Percentiles rank a stretch among this genome's conserved stretches.
These are phyloP conservation scores for Decorospora gaudefroyi DNA, from an alignment of 2,329 filamentous ascomycete species.

Conservation along the genomic window DNA sequence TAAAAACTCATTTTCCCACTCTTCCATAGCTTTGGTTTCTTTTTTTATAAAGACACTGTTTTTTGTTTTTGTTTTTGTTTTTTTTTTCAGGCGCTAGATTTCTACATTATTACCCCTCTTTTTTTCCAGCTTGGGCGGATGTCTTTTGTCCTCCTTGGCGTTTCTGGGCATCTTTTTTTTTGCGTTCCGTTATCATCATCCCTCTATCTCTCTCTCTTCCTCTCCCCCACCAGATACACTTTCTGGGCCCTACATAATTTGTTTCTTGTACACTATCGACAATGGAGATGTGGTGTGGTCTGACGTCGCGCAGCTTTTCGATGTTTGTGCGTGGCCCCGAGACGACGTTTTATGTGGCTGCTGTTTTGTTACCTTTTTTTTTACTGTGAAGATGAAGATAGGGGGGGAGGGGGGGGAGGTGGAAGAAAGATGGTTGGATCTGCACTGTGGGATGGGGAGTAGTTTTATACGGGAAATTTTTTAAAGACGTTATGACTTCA, in stretches of 20 bases:
- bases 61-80: slow-evolving; percentile 3
- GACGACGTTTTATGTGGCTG: too few relatives aligned
- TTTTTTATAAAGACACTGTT: too few relatives aligned
- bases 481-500: slow-evolving; percentile 42
- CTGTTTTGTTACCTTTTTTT: too few relatives aligned
- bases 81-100: slow-evolving; percentile 12
- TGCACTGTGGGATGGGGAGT: too few relatives aligned
- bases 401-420: too few relatives aligned
- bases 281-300: not conserved
- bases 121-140: slow-evolving; percentile 7
- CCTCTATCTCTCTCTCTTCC: not conserved
- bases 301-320: too few relatives aligned
- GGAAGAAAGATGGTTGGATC: too few relatives aligned
- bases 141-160: slow-evolving; percentile 2
- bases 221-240: too few relatives aligned
- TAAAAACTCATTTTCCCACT: too few relatives aligned
- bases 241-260: slow-evolving; percentile 28
- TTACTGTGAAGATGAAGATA: too few relatives aligned
- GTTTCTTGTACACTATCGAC: slow-evolving; percentile 38
- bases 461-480: slow-evolving; percentile 34
- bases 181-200: not conserved
- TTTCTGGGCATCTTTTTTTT: slow-evolving; percentile 7
- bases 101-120: slow-evolving; percentile 13
- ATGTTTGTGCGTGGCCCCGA: too few relatives aligned
- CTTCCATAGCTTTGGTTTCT: slow-evolving; percentile 14